phyloP scores from a whole-genome alignment of 805 yeast species.

The Candida yuanshanica region DNA sequence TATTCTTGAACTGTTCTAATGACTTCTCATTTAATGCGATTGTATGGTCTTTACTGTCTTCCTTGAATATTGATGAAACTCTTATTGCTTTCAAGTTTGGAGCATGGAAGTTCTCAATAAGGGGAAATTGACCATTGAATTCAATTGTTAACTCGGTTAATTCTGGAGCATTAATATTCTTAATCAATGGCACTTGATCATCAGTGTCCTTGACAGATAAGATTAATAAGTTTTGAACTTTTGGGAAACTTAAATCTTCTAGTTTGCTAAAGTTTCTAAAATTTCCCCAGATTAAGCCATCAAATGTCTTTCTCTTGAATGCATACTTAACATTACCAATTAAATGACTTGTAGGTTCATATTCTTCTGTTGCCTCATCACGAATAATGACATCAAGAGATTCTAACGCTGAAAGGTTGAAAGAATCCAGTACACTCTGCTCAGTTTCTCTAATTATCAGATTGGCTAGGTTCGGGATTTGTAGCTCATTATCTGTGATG shows the following conservation, averaged over 20 bases:
- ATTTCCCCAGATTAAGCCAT: constrained; percentile 6
- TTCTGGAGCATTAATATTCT: constrained; percentile 3
- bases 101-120: constrained; percentile 1
- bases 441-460: constrained; percentile 1
- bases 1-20: constrained; percentile 1
- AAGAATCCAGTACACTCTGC: background rate
- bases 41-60: background rate
- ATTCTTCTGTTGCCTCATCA: background rate
- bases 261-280: constrained; percentile 4
- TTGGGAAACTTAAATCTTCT: constrained; percentile 1
- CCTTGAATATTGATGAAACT: background rate
- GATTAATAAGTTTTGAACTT: constrained; percentile 5
- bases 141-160: constrained; percentile 8
- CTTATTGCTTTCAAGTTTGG: constrained; percentile 6
- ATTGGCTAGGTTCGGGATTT: constrained; percentile 2
- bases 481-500: background rate
- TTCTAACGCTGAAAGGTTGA: background rate
- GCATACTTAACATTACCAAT: constrained; percentile 3
- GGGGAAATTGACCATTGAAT: constrained; percentile 4
- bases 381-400: constrained; percentile 7
- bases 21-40: background rate
- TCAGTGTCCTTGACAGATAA: constrained; percentile 1
- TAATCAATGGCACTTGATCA: background rate
- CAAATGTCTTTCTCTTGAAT: background rate
- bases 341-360: background rate